Conservation (phyloP, 352 stramenopile genomes). For the Pelagophyceae sp. region DNA sequence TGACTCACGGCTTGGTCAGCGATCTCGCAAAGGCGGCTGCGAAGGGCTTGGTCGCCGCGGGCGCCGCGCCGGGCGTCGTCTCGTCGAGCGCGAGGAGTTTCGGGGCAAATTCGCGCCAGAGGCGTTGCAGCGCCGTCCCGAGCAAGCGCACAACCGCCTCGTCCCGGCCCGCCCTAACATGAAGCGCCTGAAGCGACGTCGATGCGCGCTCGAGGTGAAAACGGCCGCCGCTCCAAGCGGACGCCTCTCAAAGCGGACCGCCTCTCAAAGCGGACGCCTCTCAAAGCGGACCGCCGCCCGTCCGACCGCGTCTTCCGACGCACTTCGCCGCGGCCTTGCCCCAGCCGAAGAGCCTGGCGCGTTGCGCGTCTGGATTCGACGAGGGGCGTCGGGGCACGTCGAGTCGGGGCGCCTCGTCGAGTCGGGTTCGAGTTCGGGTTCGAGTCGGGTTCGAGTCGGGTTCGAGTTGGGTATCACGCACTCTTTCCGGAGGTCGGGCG, state of each 20-base stretch:
- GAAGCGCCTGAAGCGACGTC: background rate
- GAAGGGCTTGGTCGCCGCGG: slow-evolving; percentile 10
- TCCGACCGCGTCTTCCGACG: background rate
- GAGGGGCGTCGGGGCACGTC: too few relatives aligned
- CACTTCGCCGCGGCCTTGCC: background rate
- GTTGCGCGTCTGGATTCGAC: background rate
- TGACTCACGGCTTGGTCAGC: slow-evolving; percentile 37
- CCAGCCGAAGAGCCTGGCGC: slow-evolving; percentile 23
- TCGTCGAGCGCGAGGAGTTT: slow-evolving; percentile 14
- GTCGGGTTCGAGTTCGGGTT: too few relatives aligned
- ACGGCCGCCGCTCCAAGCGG: too few relatives aligned
- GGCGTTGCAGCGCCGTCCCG: slow-evolving; percentile 3
- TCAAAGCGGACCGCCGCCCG: too few relatives aligned
- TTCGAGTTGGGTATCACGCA: too few relatives aligned
- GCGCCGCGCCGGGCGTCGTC: slow-evolving; percentile 27
- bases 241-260: too few relatives aligned
- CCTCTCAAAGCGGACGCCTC: too few relatives aligned
- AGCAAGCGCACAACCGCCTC: background rate
- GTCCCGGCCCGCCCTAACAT: background rate
- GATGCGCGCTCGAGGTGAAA: too few relatives aligned
- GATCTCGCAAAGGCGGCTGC: background rate
- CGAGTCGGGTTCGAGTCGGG: too few relatives aligned
- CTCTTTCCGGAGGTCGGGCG: too few relatives aligned
- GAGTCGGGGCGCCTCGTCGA: too few relatives aligned
- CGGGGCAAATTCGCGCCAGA: slow-evolving; percentile 21